phyloP scores from a whole-genome alignment of 768 basidiomycete genomes.

The Rhodotorula sphaerocarpa region DNA sequence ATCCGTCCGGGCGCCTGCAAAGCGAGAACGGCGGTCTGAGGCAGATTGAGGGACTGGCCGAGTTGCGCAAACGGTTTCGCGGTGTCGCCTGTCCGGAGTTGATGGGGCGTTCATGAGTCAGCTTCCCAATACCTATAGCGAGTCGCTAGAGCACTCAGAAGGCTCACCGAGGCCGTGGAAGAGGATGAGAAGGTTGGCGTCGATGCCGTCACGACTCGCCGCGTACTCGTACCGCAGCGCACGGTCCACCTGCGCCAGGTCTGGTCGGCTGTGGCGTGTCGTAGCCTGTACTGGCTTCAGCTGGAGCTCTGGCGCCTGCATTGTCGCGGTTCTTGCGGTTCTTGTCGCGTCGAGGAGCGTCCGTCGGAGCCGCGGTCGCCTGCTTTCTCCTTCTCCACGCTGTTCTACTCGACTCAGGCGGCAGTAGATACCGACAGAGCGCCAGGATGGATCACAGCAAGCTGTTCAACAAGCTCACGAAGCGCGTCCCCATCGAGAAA shows the following conservation, averaged over 20 bases:
- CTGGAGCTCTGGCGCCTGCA: conserved; percentile 2
- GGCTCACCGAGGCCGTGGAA: conserved; percentile 78
- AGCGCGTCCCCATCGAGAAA: conserved; percentile 25
- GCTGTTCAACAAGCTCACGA: conserved; percentile 19
- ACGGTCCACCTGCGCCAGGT: not conserved
- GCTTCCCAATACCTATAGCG: too few relatives aligned
- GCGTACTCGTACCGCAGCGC: conserved; percentile 53
- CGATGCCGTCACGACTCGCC: conserved; percentile 71
- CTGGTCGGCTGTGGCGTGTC: not conserved
- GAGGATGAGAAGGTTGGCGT: conserved; percentile 74
- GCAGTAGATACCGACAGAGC: too few relatives aligned
- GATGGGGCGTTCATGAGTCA: not conserved
- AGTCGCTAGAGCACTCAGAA: too few relatives aligned
- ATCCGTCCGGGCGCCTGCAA: conserved; percentile 70
- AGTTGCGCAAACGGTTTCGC: conserved; percentile 67
- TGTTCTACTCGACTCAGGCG: too few relatives aligned
- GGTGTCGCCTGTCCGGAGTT: conserved; percentile 60
- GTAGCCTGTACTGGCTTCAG: not conserved
- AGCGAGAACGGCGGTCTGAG: conserved; percentile 77
- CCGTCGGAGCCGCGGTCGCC: too few relatives aligned
- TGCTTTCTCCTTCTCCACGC: too few relatives aligned
- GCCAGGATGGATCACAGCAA: conserved; percentile 10
- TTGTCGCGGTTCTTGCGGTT: not conserved
- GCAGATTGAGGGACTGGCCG: conserved; percentile 65
- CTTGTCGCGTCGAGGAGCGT: not conserved